Percentiles rank a stretch among this genome's conserved stretches.
These are phyloP conservation scores for Curvularia spicifera DNA, from an alignment of 2,329 filamentous ascomycete species.

Conservation along the genomic window DNA sequence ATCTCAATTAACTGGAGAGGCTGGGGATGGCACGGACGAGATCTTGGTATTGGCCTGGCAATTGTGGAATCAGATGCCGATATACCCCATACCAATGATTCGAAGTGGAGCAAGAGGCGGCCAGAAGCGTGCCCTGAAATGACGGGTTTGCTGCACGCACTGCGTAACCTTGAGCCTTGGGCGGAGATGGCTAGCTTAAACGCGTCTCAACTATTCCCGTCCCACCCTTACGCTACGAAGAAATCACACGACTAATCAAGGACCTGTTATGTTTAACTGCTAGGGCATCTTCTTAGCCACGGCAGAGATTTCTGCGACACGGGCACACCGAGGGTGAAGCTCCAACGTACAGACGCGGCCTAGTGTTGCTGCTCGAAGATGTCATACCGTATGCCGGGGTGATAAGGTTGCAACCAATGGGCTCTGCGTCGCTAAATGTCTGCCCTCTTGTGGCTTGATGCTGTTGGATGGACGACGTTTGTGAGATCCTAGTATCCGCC, in stretches of 20 bases:
- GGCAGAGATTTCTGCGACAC: slow-evolving; percentile 8
- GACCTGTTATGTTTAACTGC: neutral
- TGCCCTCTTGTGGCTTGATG: slow-evolving; percentile 17
- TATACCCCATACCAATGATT: slow-evolving; percentile 2
- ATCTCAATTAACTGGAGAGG: slow-evolving; percentile 6
- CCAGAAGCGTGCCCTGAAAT: slow-evolving; percentile 15
- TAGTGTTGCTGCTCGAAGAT: slow-evolving; percentile 3
- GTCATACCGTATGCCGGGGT: slow-evolving; percentile 13
- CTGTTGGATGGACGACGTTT: slow-evolving; percentile 14
- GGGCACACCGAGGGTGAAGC: slow-evolving; percentile 10
- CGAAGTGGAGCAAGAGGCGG: slow-evolving; percentile 2
- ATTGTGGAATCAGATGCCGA: slow-evolving; percentile 5
- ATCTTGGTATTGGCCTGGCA: slow-evolving; percentile 5
- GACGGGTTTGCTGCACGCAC: slow-evolving; percentile 3
- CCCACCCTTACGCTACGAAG: neutral
- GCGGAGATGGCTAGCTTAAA: slow-evolving; percentile 6
- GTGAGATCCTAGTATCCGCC: slow-evolving; percentile 20
- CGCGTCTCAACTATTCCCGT: slow-evolving; percentile 6
- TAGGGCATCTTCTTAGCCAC: slow-evolving; percentile 14
- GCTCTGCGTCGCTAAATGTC: slow-evolving; percentile 2
- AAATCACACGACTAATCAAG: neutral
- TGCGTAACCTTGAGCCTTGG: slow-evolving; percentile 14
- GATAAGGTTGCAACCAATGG: slow-evolving; percentile 11
- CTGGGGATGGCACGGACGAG: neutral
- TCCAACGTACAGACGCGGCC: slow-evolving; percentile 4